Conservation (phyloP, 2,329 filamentous ascomycete genomes). For the Exophiala spinifera region DNA sequence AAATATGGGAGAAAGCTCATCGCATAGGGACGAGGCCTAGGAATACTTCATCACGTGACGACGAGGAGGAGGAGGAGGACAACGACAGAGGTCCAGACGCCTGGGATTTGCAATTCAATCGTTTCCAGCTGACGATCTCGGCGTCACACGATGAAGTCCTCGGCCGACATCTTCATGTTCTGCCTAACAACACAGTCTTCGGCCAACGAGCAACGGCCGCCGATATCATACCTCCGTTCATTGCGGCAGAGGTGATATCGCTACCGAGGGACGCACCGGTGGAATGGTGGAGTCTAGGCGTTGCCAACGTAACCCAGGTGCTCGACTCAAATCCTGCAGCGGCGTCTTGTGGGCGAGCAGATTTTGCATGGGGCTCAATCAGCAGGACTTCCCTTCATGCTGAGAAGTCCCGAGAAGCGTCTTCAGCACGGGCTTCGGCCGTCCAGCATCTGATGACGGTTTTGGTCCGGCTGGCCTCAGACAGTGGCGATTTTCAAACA, state of each 20-base stretch:
- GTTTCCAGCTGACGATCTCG: conserved; percentile 25
- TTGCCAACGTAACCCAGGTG: conserved; percentile 40
- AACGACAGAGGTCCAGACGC: conserved; percentile 43
- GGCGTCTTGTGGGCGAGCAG: background rate
- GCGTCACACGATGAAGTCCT: conserved; percentile 11
- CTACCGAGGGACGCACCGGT: conserved; percentile 71
- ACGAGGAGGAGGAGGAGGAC: conserved; percentile 50
- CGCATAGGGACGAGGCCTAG: conserved; percentile 15
- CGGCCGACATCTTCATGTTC: conserved; percentile 24
- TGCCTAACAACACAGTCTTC: conserved; percentile 27
- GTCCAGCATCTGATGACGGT: conserved; percentile 11
- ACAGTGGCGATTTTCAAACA: no score
- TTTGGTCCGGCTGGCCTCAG: background rate
- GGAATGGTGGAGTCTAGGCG: conserved; percentile 80
- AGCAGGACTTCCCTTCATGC: background rate
- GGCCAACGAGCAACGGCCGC: conserved; percentile 17
- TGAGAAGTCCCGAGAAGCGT: background rate
- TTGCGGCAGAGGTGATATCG: conserved; percentile 71
- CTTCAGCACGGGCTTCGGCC: background rate
- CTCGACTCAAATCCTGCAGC: conserved; percentile 2
- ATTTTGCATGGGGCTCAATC: conserved; percentile 9
- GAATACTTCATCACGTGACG: conserved; percentile 12
- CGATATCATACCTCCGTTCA: conserved; percentile 59
- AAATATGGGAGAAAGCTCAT: conserved; percentile 47
- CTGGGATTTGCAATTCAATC: conserved; percentile 57